Base-by-base conservation (phyloP, 2,329 filamentous ascomycete genomes). In the Ceratocystis cacaofunesta region DNA sequence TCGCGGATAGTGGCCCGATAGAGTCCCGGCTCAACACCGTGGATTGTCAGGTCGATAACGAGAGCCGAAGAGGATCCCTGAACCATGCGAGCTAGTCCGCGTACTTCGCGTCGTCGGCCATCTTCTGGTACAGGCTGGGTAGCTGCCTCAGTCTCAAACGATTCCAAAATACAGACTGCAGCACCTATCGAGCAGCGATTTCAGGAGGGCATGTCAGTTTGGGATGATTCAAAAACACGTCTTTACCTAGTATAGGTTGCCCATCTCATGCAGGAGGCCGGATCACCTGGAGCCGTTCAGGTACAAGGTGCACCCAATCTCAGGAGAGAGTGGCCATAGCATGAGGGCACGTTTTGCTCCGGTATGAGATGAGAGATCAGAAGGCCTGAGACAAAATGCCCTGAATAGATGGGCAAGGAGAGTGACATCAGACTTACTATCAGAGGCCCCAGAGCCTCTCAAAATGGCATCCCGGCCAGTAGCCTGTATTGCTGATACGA, bases 131-230 rank as follows among this genome's bases (percentile, higher is more conserved):
- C 70, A 52, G 70, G 71, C 65, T 41, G 19, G 50, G 63, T 22
- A 17, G 85, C 81, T 66, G 76, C 75, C 58, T 85, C 82, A 72
- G 90, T 85, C 70, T 78, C 72, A 70, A 81, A 85, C 66, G 90
- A 95, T 79, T 99, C 94, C 68, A 99, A 84, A 72, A 99, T 97
- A 76, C 92, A 96, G 55, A 99, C 94, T 57, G 92, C 90, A 36
- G 91, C 89, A 73, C 84, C 88, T 84, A 69, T 17, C 22, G 36
- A 60, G 28, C 58, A 5, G 44, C 12, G 25, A 52, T 52, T 41
- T 10, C 41, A 62, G 17, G 30, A 62, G 25, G 12, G 6, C 25
- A 58, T 58, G 52, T 58, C 28, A 58, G 52, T 32, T 17, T 52
- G 8, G 19, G 61, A 55, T 63, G 22, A 52, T 30, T 63, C 32